Evolutionary conservation across 441 rosid species (phyloP).

Genomic region (Gossypium davidsonii): DNA sequence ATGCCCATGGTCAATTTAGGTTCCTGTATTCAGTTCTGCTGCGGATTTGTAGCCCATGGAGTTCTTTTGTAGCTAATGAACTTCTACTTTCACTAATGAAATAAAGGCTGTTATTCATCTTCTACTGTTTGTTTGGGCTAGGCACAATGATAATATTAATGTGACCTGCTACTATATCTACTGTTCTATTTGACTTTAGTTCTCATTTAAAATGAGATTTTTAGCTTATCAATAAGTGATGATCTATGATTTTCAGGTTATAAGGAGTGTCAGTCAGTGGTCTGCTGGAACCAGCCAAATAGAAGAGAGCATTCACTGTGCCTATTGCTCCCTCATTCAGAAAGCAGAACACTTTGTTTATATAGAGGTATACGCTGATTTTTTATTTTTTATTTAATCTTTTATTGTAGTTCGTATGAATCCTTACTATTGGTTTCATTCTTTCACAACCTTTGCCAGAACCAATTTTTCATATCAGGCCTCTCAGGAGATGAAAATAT

Average conservation of each 20-base stretch:
- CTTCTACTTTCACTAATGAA: background rate
- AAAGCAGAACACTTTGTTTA: slow-evolving; percentile 88
- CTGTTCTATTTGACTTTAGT: background rate
- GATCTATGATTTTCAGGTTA: slow-evolving; percentile 45
- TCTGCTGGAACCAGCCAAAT: slow-evolving; percentile 96
- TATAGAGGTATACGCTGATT: slow-evolving; percentile 62
- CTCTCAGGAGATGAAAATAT: slow-evolving; percentile 86
- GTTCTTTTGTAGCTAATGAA: background rate
- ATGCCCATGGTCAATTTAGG: background rate
- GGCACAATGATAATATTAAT: background rate
- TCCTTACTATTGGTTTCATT: slow-evolving; percentile 39
- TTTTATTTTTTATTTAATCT: background rate
- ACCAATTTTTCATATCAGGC: slow-evolving; percentile 99
- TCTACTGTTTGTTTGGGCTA: background rate
- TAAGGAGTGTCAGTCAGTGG: slow-evolving; percentile 98
- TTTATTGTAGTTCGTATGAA: background rate
- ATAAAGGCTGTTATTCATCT: background rate
- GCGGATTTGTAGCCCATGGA: background rate
- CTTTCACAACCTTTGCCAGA: slow-evolving; percentile 58
- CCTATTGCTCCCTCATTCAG: slow-evolving; percentile 83
- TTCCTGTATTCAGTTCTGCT: background rate
- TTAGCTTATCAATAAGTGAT: background rate
- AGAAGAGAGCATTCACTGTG: slow-evolving; percentile 88
- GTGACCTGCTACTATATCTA: background rate
- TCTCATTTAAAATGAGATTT: background rate